Conservation (phyloP, 1,284 basidiomycete genomes). For the Phellopilus nigrolimitatus region DNA sequence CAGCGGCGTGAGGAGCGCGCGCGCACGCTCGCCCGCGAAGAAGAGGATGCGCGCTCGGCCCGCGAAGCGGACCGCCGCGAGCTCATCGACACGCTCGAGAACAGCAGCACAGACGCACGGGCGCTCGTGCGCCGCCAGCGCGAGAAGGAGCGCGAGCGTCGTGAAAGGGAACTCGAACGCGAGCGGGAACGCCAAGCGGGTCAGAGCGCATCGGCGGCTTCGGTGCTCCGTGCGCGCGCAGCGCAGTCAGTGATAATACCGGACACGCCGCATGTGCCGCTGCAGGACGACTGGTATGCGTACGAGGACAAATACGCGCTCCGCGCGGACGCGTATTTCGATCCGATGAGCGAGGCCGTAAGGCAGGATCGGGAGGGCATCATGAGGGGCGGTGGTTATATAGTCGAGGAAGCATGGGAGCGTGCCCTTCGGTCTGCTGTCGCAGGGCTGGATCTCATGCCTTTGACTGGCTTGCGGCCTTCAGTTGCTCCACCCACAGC, state of each 20-base stretch:
- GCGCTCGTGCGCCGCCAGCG: conserved; percentile 53
- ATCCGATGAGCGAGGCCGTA: conserved; percentile 69
- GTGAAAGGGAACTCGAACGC: neutral
- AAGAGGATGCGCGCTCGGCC: conserved; percentile 62
- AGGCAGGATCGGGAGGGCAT: conserved; percentile 73
- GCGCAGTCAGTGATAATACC: conserved; percentile 56
- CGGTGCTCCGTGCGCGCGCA: conserved; percentile 50
- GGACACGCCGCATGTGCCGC: conserved; percentile 70
- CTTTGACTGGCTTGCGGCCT: conserved; percentile 25
- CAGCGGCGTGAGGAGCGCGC: conserved; percentile 71
- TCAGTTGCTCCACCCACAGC: conserved; percentile 1
- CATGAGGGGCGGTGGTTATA: conserved; percentile 82
- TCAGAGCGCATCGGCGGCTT: conserved; percentile 40
- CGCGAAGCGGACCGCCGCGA: conserved; percentile 34
- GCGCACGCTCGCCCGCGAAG: conserved; percentile 58
- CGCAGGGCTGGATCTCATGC: conserved; percentile 62
- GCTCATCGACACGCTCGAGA: conserved; percentile 35
- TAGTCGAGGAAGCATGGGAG: conserved; percentile 81
- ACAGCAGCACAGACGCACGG: conserved; percentile 44
- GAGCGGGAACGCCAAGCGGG: conserved; percentile 40
- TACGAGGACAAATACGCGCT: conserved; percentile 66
- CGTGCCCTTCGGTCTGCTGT: conserved; percentile 76
- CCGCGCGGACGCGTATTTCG: conserved; percentile 51
- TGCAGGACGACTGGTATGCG: conserved; percentile 70
- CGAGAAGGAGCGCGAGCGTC: conserved; percentile 12